These are phyloP conservation scores for Hypoxylon cercidicola DNA, from an alignment of 495 filamentous ascomycete species.

Conservation along the genomic window DNA sequence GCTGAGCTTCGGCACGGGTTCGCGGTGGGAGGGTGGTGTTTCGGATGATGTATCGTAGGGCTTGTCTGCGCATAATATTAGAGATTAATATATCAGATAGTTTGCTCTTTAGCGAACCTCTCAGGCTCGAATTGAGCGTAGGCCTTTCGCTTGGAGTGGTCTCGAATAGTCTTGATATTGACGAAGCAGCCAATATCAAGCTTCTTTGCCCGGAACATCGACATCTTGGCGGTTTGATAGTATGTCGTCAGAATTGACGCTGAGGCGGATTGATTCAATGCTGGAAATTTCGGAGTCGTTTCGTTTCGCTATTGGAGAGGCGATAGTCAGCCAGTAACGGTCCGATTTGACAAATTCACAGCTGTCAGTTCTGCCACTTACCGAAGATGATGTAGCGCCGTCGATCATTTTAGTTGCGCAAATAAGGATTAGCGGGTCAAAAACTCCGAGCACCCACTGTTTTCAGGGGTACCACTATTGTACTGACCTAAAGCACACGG, in stretches of 20 bases:
- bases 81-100: not conserved
- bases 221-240: conserved; percentile 64
- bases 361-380: not conserved
- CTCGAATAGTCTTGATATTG: conserved; percentile 85
- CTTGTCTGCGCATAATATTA: conserved; percentile 72
- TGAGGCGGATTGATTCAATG: conserved; percentile 8
- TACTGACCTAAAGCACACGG: conserved; percentile 5
- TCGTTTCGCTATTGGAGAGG: conserved; percentile 20
- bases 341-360: not conserved
- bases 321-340: conserved; percentile 8
- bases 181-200: conserved; percentile 86
- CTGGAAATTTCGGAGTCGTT: conserved; percentile 39
- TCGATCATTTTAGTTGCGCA: not conserved
- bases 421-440: conserved; percentile 6
- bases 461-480: conserved; percentile 23
- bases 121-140: conserved; percentile 86
- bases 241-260: conserved; percentile 3
- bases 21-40: conserved; percentile 87
- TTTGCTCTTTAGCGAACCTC: conserved; percentile 64
- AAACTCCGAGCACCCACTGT: conserved; percentile 14
- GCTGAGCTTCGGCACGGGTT: conserved; percentile 86
- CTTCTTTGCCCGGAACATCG: conserved; percentile 85
- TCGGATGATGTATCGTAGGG: conserved; percentile 91
- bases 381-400: too few relatives aligned
- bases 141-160: conserved; percentile 94